Base-by-base conservation (phyloP, 495 filamentous ascomycete genomes). In the Pseudevernia furfuracea region DNA sequence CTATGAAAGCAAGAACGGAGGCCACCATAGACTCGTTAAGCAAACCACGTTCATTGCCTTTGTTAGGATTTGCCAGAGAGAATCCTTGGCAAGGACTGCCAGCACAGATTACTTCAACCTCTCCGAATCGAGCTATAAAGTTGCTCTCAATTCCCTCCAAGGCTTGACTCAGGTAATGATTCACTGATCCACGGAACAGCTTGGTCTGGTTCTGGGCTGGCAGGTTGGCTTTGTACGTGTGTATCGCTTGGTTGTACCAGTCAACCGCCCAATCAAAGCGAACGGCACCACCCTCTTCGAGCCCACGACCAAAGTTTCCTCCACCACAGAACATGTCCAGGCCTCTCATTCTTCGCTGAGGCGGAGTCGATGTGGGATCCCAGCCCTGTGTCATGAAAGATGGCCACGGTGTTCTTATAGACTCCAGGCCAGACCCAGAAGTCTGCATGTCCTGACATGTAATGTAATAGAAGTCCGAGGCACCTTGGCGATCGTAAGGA, bases 31-130 rank as follows among this genome's bases (percentile, higher is more conserved):
- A 90, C 30, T 84, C 84, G 71, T 92, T 89, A 57, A 80, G 79
- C 30, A 85, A 68, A 0, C 76, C 73, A 74, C 79, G 56, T 34
- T 71, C 64, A 74, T 78, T 68, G 64, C 77, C 64, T 65, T 77
- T 84, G 62, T 81, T 71, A 0, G 46, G 37, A n/a, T 90, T 89
- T 0, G 86, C 70, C 0, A 67, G 58, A 2, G 87, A 89, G 71
- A 88, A 92, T 0, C 87, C 89, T 44, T 84, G 88, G 67, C 89
- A 92, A 0, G 89, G 89, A 63, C 80, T 86, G 1, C 89, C 89
- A 17, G 84, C 89, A 44, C 81, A 78, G n/a, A 91, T 84, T 46
- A 88, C 82, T 3, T 88, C 82, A 19, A 92, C 81, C 21, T 85
- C 80, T 6, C 85, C 86, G 36, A 81, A 78, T 25, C 60, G 59